These are phyloP conservation scores for Acanthamoeba triangularis DNA, from an alignment of 208 protist genomes.

Conservation along the genomic window DNA sequence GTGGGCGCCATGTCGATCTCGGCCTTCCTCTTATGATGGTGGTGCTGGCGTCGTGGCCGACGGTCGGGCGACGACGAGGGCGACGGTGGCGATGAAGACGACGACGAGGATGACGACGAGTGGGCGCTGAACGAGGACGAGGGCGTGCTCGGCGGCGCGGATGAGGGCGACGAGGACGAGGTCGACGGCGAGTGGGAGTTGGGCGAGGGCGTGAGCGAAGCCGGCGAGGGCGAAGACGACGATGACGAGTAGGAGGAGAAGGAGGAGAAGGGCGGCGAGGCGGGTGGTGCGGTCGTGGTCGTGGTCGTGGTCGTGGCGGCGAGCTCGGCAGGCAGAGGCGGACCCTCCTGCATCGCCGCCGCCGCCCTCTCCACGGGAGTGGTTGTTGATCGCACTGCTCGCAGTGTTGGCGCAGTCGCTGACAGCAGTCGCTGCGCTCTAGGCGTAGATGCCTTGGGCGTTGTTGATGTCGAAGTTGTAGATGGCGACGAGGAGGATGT, in stretches of 20 bases:
- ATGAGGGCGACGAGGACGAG: not conserved
- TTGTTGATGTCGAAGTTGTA: not conserved
- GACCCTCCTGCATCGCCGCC: too few species aligned
- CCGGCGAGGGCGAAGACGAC: not conserved
- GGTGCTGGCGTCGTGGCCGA: not conserved
- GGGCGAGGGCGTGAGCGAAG: not conserved
- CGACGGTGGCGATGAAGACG: not conserved
- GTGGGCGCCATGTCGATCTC: too few species aligned
- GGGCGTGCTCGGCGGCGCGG: not conserved
- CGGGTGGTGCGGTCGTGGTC: too few species aligned
- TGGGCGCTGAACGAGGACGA: not conserved
- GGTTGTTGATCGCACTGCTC: not conserved
- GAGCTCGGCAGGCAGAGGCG: too few species aligned
- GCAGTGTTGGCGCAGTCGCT: too few species aligned
- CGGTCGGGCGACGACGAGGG: not conserved
- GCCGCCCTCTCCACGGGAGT: not conserved
- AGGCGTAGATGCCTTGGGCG: not conserved
- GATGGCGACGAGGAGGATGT: too few species aligned
- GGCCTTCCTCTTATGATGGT: too few species aligned
- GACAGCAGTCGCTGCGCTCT: not conserved
- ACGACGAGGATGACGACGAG: not conserved
- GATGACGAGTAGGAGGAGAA: not conserved
- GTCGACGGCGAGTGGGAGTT: not conserved
- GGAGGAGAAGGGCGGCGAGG: too few species aligned
- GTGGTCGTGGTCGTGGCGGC: too few species aligned